Evolutionary conservation across 768 basidiomycete species (phyloP).

Genomic region (Auricularia heimuer): DNA sequence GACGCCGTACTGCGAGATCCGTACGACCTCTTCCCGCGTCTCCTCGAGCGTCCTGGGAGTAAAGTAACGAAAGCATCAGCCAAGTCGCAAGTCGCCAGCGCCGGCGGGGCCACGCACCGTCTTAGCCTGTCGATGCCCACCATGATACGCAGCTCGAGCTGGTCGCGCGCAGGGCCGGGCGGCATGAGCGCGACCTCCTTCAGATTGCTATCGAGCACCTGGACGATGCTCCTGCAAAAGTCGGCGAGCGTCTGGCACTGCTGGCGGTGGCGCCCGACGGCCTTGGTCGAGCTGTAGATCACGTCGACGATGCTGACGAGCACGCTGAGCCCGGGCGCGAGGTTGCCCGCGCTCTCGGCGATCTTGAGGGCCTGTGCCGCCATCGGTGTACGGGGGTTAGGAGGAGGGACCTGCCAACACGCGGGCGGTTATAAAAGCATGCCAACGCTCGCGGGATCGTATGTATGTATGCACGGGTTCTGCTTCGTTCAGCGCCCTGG

Average conservation of each 20-base stretch:
- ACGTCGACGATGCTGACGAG: background rate
- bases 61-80: background rate
- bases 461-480: no score
- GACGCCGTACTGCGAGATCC: background rate
- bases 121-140: background rate
- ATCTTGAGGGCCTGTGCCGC: background rate
- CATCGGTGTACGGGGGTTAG: background rate
- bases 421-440: background rate
- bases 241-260: background rate
- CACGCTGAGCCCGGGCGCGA: background rate
- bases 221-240: background rate
- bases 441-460: no score
- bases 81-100: background rate
- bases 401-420: background rate
- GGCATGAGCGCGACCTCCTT: background rate
- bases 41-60: background rate
- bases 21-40: background rate
- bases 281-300: background rate
- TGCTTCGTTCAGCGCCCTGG: no score
- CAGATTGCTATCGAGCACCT: background rate
- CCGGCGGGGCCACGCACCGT: no score
- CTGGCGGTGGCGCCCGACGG: background rate
- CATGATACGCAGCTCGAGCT: background rate
- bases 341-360: background rate
- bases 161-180: background rate